Conservation (phyloP, 441 rosid species). For the Pelargonium myrrhifolium region DNA sequence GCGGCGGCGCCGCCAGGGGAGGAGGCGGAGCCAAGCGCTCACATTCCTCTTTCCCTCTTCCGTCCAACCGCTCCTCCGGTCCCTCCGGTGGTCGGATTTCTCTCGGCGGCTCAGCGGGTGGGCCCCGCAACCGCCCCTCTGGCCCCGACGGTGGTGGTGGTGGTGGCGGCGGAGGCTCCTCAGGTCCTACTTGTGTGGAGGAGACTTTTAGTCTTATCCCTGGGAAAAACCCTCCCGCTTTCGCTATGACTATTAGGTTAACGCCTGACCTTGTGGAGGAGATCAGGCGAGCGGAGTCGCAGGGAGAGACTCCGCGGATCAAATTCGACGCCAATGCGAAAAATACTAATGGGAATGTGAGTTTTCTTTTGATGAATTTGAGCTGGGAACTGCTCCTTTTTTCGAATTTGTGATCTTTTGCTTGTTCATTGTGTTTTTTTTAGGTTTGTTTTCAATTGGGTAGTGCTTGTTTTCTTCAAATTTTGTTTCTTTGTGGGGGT, state of each 20-base stretch:
- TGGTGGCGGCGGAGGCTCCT: not conserved
- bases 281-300: slow-evolving; percentile 71
- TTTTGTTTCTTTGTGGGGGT: not conserved
- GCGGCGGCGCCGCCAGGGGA: slow-evolving; percentile 40
- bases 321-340: slow-evolving; percentile 70
- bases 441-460: not conserved
- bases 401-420: not conserved
- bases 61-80: slow-evolving; percentile 15
- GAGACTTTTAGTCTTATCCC: slow-evolving; percentile 67
- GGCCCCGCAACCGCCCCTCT: too few relatives aligned
- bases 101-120: too few relatives aligned
- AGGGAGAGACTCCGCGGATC: slow-evolving; percentile 68
- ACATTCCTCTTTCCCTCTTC: too few relatives aligned
- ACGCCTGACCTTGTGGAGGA: slow-evolving; percentile 88
- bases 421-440: not conserved
- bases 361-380: slow-evolving; percentile 24
- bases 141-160: too few relatives aligned
- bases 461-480: not conserved
- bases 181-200: slow-evolving; percentile 39
- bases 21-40: slow-evolving; percentile 26
- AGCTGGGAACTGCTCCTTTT: not conserved
- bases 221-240: slow-evolving; percentile 53
- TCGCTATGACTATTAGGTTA: slow-evolving; percentile 72
- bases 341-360: slow-evolving; percentile 68
- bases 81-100: slow-evolving; percentile 22